phyloP scores from a whole-genome alignment of 805 yeast species.

The Hanseniaspora clermontiae region DNA sequence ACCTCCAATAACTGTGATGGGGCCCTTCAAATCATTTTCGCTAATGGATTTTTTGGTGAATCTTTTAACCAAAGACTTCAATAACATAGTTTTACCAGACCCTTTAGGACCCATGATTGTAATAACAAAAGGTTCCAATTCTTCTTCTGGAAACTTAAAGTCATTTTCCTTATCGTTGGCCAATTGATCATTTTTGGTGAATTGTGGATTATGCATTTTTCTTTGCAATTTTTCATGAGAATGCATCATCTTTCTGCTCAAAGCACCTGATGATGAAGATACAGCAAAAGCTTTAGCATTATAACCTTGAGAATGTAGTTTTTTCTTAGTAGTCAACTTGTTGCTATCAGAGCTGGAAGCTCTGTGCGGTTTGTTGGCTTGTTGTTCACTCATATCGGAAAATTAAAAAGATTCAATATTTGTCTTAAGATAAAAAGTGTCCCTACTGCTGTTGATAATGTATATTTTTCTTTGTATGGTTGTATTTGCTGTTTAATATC shows the following conservation, averaged over 20 bases:
- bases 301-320: conserved; percentile 74
- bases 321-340: conserved; percentile 57
- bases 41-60: conserved; percentile 73
- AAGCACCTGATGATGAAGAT: conserved; percentile 62
- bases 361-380: conserved; percentile 11
- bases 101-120: conserved; percentile 99
- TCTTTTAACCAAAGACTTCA: conserved; percentile 76
- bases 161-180: conserved; percentile 11
- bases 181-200: conserved; percentile 53
- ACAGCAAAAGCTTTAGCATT: conserved; percentile 79
- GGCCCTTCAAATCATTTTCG: conserved; percentile 68
- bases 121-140: conserved; percentile 90
- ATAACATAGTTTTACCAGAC: conserved; percentile 89
- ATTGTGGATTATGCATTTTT: conserved; percentile 91
- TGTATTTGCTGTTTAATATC: too few species aligned
- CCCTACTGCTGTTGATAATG: not conserved
- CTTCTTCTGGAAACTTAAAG: conserved; percentile 59
- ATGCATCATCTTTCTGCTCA: conserved; percentile 73
- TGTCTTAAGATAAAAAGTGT: not conserved
- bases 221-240: conserved; percentile 70
- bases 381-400: conserved; percentile 12
- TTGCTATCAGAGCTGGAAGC: conserved; percentile 10
- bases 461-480: too few species aligned
- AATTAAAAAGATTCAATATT: too few species aligned
- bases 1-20: conserved; percentile 92